Evolutionary conservation across 176 grass and related monocot genomes (phyloP), one percentile per base, ranked within the genome.

Genomic region (Rhipidocladum racemiflorum): DNA sequence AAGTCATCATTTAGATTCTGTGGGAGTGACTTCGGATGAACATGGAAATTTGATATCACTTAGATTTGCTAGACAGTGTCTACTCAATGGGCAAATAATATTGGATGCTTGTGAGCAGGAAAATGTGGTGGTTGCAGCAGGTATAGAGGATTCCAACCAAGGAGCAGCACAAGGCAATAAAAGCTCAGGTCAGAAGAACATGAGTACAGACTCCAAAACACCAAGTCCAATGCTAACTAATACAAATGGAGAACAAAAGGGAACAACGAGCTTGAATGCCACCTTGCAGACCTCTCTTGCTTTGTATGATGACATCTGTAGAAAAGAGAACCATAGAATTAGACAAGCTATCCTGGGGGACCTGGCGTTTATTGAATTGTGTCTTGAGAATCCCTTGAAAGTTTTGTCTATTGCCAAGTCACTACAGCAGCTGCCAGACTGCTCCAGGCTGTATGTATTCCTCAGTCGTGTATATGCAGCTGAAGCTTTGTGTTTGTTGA

Each of bases 381-480:
- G 88, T 68, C 92, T 89, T 55, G 83, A 89, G 76, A 93, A 97
- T 87, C 87, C 87, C 18, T 83, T 89, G 56, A 93, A 71, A 89
- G 87, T 91, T 69, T 85, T 91, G 68, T 83, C 83, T 70, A 77
- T 76, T 83, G 84, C 86, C 34, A 97, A 83, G 57, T 81, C 21
- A 4, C 81, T 97, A 77, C 72, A 85, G 68, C 67, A 87, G 34
- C 74, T 97, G 61, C 65, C 72, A 45, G 88, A 81, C 60, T 97
- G 91, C 78, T 97, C 91, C 15, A 93, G 81, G 84, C 86, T 91
- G 35, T 86, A 89, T 81, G 51, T 73, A 43, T 97, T 91, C 69
- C 81, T 97, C 18, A 77, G 88, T 62, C 88, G 81, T 91, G 86
- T 97, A 30, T 97, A 97, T 59, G 88, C 94, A 18, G 91, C 88